phyloP scores from a whole-genome alignment of 768 basidiomycete species.

The Lactifluus volemus region DNA sequence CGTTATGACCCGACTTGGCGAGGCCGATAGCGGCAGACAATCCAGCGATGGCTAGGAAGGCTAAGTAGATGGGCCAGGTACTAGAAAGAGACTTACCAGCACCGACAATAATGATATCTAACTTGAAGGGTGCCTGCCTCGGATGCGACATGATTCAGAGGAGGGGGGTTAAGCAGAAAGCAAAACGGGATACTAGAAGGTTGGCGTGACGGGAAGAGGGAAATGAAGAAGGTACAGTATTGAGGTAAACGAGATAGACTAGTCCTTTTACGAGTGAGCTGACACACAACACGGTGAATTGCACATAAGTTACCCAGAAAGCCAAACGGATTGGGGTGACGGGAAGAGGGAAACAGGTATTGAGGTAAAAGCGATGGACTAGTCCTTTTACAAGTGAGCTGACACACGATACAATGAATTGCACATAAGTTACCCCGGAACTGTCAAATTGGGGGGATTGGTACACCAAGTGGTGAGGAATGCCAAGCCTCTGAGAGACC shows the following conservation, averaged over 20 bases:
- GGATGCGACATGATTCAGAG: neutral
- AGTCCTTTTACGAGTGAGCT: neutral
- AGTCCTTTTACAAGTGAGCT: neutral
- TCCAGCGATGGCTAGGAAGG: slow-evolving; percentile 12
- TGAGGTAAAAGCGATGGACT: neutral
- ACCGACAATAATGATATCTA: slow-evolving; percentile 19
- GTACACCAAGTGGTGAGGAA: neutral
- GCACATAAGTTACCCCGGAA: neutral
- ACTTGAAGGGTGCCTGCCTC: slow-evolving; percentile 2
- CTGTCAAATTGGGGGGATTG: neutral
- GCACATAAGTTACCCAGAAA: neutral
- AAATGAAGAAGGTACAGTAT: too few relatives aligned
- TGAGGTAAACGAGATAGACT: neutral
- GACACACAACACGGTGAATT: neutral
- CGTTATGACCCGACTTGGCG: slow-evolving; percentile 16
- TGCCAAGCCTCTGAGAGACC: neutral
- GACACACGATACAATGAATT: neutral
- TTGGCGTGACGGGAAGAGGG: neutral
- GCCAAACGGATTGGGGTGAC: neutral
- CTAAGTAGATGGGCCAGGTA: neutral
- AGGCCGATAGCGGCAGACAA: slow-evolving; percentile 15
- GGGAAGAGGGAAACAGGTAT: neutral
- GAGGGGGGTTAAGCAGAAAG: neutral
- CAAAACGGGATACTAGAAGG: neutral
- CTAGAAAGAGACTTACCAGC: slow-evolving; percentile 4